Percentiles rank a stretch among this genome's conserved stretches.
Conservation (phyloP, 2,329 filamentous ascomycete species). For the Blastomyces parvus region DNA sequence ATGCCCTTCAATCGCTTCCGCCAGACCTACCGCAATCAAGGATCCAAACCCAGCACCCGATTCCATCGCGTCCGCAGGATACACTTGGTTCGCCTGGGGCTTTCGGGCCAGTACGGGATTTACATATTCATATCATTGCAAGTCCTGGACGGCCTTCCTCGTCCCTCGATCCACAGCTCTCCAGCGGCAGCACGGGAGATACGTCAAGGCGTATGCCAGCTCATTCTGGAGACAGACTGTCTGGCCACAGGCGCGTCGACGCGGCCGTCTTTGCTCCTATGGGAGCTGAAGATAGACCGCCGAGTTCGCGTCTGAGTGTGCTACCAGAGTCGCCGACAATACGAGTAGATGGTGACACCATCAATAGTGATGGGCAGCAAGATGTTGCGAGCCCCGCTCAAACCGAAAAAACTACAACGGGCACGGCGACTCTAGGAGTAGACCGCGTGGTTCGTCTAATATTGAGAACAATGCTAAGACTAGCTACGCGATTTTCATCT, state of each 20-base stretch:
- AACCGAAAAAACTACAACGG: background rate
- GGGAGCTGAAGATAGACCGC: background rate
- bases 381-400: background rate
- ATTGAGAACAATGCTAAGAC: background rate
- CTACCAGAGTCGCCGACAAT: background rate
- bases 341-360: background rate
- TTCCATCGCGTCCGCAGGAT: background rate
- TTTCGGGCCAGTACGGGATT: background rate
- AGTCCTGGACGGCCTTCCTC: background rate
- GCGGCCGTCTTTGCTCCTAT: background rate
- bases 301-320: background rate
- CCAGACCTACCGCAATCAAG: background rate
- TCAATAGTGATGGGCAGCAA: background rate
- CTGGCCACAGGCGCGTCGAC: background rate
- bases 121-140: background rate
- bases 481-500: background rate
- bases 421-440: background rate
- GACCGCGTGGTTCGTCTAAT: background rate
- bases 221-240: background rate
- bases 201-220: background rate
- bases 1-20: background rate
- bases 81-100: background rate
- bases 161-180: background rate
- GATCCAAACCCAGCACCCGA: background rate
- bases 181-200: background rate